These are phyloP conservation scores for Keithomyces neogunnii DNA, from an alignment of 2,329 filamentous ascomycete genomes.

Conservation along the genomic window DNA sequence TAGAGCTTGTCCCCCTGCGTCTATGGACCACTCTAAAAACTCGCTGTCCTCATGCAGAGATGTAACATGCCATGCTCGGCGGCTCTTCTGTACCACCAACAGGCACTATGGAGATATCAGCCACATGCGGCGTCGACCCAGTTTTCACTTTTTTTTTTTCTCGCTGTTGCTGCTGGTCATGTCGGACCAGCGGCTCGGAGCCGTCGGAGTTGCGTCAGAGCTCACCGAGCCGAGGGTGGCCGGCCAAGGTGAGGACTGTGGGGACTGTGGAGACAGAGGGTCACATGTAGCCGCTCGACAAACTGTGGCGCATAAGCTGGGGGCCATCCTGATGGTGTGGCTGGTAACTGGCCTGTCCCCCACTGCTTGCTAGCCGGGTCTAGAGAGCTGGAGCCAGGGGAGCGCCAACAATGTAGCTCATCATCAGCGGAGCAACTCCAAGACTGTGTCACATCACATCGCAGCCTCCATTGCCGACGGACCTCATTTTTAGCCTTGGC, in stretches of 20 bases:
- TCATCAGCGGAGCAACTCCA: neutral
- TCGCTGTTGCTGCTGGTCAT: constrained; percentile 3
- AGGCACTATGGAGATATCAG: constrained; percentile 4
- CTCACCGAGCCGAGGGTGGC: constrained; percentile 11
- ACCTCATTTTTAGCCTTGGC: neutral
- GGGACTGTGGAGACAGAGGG: no score
- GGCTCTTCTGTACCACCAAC: neutral
- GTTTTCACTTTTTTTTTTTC: constrained; percentile 10
- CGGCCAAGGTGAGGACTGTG: constrained; percentile 3
- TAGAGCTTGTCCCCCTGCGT: neutral
- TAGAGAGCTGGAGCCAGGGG: neutral
- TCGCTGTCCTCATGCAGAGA: neutral
- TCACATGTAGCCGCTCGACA: neutral
- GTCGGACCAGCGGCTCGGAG: constrained; percentile 19
- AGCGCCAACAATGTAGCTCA: neutral
- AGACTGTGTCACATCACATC: no score
- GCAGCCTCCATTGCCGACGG: no score
- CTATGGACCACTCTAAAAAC: neutral
- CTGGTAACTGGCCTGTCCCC: neutral
- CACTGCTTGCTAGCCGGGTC: neutral
- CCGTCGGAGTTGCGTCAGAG: constrained; percentile 18
- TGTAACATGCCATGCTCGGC: neutral
- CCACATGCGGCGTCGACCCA: constrained; percentile 13
- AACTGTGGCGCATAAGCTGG: constrained; percentile 5
- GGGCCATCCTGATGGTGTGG: neutral